These are phyloP conservation scores for Hanseniaspora vineae DNA, from an alignment of 805 yeast genomes.

Conservation along the genomic window DNA sequence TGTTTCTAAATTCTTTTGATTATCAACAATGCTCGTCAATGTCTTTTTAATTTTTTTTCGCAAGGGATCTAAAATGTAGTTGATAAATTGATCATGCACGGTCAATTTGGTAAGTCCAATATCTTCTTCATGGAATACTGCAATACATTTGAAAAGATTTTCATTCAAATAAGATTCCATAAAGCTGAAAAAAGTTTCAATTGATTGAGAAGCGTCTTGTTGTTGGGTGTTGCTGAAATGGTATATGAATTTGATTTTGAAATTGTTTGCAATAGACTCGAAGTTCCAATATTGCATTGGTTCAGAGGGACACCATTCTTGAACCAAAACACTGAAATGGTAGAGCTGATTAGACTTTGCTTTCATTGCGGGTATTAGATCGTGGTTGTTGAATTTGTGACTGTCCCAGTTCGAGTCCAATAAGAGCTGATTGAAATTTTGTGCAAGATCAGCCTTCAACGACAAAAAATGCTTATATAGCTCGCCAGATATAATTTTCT, in stretches of 20 bases:
- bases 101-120: slow-evolving; percentile 16
- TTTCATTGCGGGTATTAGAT: slow-evolving; percentile 6
- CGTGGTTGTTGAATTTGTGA: slow-evolving; percentile 4
- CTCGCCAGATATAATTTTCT: background rate
- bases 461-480: background rate
- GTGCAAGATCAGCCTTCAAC: slow-evolving; percentile 4
- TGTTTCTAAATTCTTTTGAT: slow-evolving; percentile 27
- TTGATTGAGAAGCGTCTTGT: slow-evolving; percentile 34
- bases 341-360: slow-evolving; percentile 9
- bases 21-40: slow-evolving; percentile 24
- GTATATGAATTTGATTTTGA: slow-evolving; percentile 36
- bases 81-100: slow-evolving; percentile 29
- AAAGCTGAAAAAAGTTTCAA: slow-evolving; percentile 38
- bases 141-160: slow-evolving; percentile 28
- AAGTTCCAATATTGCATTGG: slow-evolving; percentile 31
- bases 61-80: slow-evolving; percentile 29
- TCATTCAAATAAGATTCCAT: slow-evolving; percentile 32
- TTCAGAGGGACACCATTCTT: slow-evolving; percentile 9
- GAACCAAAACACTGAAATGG: slow-evolving; percentile 10
- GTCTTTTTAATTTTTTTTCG: slow-evolving; percentile 28
- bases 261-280: slow-evolving; percentile 31
- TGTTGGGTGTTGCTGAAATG: slow-evolving; percentile 35
- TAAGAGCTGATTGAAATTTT: slow-evolving; percentile 10
- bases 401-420: slow-evolving; percentile 22
- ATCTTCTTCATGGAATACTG: slow-evolving; percentile 26